A percentile compares a stretch with the other conserved stretches of the same genome.
Evolutionary conservation across 2,329 filamentous ascomycete genomes (phyloP).

Genomic region (Colletotrichum sojae): DNA sequence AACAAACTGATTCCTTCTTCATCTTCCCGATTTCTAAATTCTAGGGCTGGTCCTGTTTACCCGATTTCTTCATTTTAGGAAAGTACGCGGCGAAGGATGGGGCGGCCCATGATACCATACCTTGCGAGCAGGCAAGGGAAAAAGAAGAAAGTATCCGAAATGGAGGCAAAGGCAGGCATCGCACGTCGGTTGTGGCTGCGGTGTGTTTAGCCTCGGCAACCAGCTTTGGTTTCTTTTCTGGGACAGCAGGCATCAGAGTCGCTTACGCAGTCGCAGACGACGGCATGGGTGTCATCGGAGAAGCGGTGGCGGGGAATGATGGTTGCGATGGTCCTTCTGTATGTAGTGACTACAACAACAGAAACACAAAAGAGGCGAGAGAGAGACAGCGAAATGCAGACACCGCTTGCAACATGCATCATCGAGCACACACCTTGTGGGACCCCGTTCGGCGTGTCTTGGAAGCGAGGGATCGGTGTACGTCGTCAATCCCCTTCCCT

Average conservation of each 20-base stretch:
- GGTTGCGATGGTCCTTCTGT: too few relatives aligned
- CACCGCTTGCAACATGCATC: not conserved
- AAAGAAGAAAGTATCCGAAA: constrained; percentile 23
- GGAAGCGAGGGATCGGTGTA: not conserved
- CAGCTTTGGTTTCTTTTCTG: too few relatives aligned
- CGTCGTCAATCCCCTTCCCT: not conserved
- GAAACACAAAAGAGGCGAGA: too few relatives aligned
- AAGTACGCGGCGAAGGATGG: not conserved
- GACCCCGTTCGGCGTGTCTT: not conserved
- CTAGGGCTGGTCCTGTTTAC: too few relatives aligned
- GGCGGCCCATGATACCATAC: not conserved
- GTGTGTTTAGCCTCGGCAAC: too few relatives aligned
- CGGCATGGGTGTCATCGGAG: too few relatives aligned
- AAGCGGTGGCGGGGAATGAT: too few relatives aligned
- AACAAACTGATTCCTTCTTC: not conserved
- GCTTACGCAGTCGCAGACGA: too few relatives aligned
- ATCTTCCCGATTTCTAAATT: not conserved
- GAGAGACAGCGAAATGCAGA: constrained; percentile 3
- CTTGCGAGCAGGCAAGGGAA: not conserved
- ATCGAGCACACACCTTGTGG: not conserved
- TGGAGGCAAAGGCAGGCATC: not conserved
- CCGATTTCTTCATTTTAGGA: too few relatives aligned
- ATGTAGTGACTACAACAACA: too few relatives aligned
- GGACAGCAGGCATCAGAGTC: too few relatives aligned
- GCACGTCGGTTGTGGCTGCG: not conserved